phyloP scores from a whole-genome alignment of 805 yeast species.

The Monosporozyma unispora region DNA sequence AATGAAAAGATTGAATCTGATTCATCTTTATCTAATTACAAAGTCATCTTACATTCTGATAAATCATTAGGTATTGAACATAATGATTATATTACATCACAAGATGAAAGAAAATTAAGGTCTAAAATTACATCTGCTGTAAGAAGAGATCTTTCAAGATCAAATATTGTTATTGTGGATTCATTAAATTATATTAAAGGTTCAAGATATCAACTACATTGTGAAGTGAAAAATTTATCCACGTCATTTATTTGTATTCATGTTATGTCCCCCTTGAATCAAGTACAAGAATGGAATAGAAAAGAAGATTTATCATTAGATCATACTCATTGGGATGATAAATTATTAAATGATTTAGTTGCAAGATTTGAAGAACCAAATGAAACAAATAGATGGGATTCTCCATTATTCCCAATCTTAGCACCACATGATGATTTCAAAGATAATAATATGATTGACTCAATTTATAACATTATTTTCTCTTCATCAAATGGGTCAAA shows the following conservation, averaged over 20 bases:
- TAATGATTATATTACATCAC: slow-evolving; percentile 59
- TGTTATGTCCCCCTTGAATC: slow-evolving; percentile 57
- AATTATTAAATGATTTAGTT: slow-evolving; percentile 54
- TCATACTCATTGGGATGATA: slow-evolving; percentile 47
- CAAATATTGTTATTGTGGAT: slow-evolving; percentile 74
- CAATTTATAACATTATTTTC: slow-evolving; percentile 55
- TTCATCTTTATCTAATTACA: not conserved
- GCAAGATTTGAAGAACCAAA: slow-evolving; percentile 94
- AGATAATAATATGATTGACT: slow-evolving; percentile 37
- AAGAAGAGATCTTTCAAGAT: slow-evolving; percentile 62
- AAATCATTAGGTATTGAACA: slow-evolving; percentile 67
- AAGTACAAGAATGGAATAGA: slow-evolving; percentile 32
- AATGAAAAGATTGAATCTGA: slow-evolving; percentile 29
- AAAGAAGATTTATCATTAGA: slow-evolving; percentile 8
- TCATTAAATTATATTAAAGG: slow-evolving; percentile 88
- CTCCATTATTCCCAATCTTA: slow-evolving; percentile 72
- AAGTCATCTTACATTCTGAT: slow-evolving; percentile 61
- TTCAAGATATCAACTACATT: slow-evolving; percentile 83
- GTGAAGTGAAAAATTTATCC: slow-evolving; percentile 79
- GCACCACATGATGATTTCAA: slow-evolving; percentile 26
- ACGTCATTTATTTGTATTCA: slow-evolving; percentile 82
- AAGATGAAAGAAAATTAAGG: slow-evolving; percentile 69
- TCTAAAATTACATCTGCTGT: slow-evolving; percentile 85
- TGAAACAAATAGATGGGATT: slow-evolving; percentile 81
- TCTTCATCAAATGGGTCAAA: slow-evolving; percentile 14